A percentile compares a stretch with the other conserved stretches of the same genome.
phyloP scores from a whole-genome alignment of 345 rosid genomes.

The Cardiospermum halicacabum region DNA sequence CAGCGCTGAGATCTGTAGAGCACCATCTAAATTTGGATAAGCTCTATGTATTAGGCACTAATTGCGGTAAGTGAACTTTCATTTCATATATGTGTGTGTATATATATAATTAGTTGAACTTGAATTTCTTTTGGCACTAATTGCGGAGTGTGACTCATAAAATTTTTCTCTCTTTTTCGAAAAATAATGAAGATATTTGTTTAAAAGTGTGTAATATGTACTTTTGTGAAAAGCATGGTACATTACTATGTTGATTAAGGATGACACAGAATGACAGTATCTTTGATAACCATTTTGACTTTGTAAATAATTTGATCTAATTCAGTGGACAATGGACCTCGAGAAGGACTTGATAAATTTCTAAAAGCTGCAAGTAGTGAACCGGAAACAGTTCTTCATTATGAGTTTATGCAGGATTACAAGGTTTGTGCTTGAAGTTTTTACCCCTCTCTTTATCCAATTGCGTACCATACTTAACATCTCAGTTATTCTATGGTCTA shows the following conservation, averaged over 20 bases:
- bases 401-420: constrained; percentile 99
- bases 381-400: constrained; percentile 92
- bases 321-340: constrained; percentile 92
- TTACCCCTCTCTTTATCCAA: constrained; percentile 11
- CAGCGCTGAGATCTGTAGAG: constrained; percentile 97
- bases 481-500: background rate
- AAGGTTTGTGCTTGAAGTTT: constrained; percentile 46
- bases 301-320: constrained; percentile 12
- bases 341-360: constrained; percentile 94
- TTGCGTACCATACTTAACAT: too few species aligned
- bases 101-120: background rate
- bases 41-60: constrained; percentile 94
- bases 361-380: constrained; percentile 84
- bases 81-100: background rate
- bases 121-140: background rate
- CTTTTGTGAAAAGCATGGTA: background rate
- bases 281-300: background rate
- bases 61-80: constrained; percentile 59
- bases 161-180: background rate
- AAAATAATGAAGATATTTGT: background rate
- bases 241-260: background rate
- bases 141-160: background rate
- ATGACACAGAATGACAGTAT: background rate
- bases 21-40: constrained; percentile 78
- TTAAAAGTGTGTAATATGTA: background rate